Evolutionary conservation across 768 basidiomycete species (phyloP).

Genomic region (Suillus subluteus): DNA sequence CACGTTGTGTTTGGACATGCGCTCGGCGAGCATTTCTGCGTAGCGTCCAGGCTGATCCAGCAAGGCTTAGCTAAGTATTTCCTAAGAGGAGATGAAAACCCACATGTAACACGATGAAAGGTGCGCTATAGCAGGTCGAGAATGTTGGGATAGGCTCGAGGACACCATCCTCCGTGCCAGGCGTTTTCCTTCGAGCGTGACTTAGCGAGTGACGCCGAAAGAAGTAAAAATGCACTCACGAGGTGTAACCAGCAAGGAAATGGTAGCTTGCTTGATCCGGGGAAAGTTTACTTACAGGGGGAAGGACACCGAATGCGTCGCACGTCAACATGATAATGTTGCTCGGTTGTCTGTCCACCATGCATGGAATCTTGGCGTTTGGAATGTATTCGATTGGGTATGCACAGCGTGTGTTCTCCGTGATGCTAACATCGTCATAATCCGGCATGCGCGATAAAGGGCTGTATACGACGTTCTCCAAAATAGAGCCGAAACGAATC

Average conservation of each 20-base stretch:
- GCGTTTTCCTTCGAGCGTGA: slow-evolving; percentile 73
- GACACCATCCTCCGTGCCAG: slow-evolving; percentile 98
- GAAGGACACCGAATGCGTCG: slow-evolving; percentile 97
- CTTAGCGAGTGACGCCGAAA: slow-evolving; percentile 21
- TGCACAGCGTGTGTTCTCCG: slow-evolving; percentile 99
- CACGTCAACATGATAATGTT: slow-evolving; percentile 98
- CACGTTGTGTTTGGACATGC: slow-evolving; percentile 88
- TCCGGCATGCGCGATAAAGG: slow-evolving; percentile 81
- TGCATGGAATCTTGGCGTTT: slow-evolving; percentile 93
- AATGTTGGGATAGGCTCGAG: slow-evolving; percentile 98
- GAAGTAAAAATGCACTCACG: slow-evolving; percentile 48
- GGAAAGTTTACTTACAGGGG: slow-evolving; percentile 90
- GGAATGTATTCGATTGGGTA: slow-evolving; percentile 98
- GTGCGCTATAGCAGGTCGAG: slow-evolving; percentile 98
- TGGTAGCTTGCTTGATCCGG: slow-evolving; percentile 97
- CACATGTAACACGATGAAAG: slow-evolving; percentile 98
- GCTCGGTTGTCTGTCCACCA: slow-evolving; percentile 83
- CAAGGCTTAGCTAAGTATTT: slow-evolving; percentile 11
- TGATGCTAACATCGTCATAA: slow-evolving; percentile 96
- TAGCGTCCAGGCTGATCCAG: slow-evolving; percentile 80
- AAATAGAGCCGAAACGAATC: slow-evolving; percentile 93
- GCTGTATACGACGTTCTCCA: slow-evolving; percentile 99
- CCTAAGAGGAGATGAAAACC: slow-evolving; percentile 25
- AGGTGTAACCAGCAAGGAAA: slow-evolving; percentile 96
- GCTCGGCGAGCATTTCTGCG: slow-evolving; percentile 94